Evolutionary conservation across 257 asterid genomes (phyloP).

Genomic region (Pogostemon cablin): DNA sequence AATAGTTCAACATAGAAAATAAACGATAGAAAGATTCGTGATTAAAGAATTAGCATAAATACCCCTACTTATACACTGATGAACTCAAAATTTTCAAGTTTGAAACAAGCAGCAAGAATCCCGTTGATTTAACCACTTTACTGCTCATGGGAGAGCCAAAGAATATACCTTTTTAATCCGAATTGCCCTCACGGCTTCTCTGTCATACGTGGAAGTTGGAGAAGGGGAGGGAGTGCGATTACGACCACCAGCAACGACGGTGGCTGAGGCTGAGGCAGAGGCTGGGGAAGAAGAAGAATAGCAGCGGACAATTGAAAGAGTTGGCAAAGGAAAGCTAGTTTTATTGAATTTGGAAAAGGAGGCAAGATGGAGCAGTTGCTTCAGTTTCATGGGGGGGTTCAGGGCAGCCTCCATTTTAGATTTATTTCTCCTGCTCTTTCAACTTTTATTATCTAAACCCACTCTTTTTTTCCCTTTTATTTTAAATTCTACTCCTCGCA

Average conservation of each 20-base stretch:
- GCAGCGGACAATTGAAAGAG: conserved; percentile 50
- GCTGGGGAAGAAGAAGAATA: conserved; percentile 51
- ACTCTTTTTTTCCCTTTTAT: too few species aligned
- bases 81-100: neutral
- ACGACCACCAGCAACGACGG: conserved; percentile 47
- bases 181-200: conserved; percentile 84
- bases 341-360: conserved; percentile 38
- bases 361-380: conserved; percentile 51
- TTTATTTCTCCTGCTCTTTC: conserved; percentile 11
- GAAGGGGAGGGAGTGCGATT: conserved; percentile 54
- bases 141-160: neutral
- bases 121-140: conserved; percentile 4
- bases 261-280: conserved; percentile 18
- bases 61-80: neutral
- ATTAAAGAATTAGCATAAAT: neutral
- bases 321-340: conserved; percentile 24
- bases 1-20: neutral
- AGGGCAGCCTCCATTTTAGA: conserved; percentile 51
- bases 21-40: neutral
- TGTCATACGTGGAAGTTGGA: conserved; percentile 69
- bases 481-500: too few species aligned
- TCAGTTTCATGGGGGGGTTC: conserved; percentile 59
- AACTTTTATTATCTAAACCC: conserved; percentile 25
- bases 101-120: conserved; percentile 7
- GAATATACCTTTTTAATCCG: conserved; percentile 72